Evolutionary conservation across 2,329 filamentous ascomycete genomes (phyloP), one percentile per base, ranked within the genome.

Genomic region (Torrubiella hemipterigena): DNA sequence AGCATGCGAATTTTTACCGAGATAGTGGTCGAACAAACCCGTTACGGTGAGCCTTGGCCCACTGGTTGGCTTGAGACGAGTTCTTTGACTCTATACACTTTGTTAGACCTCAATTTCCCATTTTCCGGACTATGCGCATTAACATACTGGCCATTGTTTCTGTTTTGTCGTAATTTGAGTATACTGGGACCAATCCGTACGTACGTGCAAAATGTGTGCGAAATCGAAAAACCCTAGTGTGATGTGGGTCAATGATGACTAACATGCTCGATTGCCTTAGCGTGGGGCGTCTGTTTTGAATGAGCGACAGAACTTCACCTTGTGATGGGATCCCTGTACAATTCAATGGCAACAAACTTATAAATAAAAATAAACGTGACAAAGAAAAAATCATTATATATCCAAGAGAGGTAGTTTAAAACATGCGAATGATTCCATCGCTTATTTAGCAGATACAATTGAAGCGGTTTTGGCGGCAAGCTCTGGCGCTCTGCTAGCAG

Each of bases 61-160:
- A 77, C 79, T 91, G 82, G 72, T 95, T 95, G 73, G 95, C 86
- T 77, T 96, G 89, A 58, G 89, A 95, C 71, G 85, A 93, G 81
- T 96, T 96, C 86, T 96, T 96, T 57, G 91, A 96, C 77, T 96
- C 87, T 95, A 61, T 36, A 30, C 40, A 29, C 12, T 17, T 9
- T n/a, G n/a, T n/a, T n/a, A n/a, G n/a, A n/a, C n/a, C n/a, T n/a
- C n/a, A n/a, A n/a, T n/a, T n/a, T n/a, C n/a, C n/a, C n/a, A n/a
- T n/a, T n/a, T n/a, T n/a, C n/a, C n/a, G n/a, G n/a, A n/a, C n/a
- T n/a, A n/a, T n/a, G n/a, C 13, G 4, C 5, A 7, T 17, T 10
- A 10, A 59, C 56, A 36, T 49, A 59, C 56, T 59, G 47, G 56
- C 56, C 56, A 59, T 59, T 46, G 49, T 51, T 58, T 52, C 51